Evolutionary conservation across 1,284 basidiomycete genomes (phyloP).

Genomic region (Papiliotrema flavescens): DNA sequence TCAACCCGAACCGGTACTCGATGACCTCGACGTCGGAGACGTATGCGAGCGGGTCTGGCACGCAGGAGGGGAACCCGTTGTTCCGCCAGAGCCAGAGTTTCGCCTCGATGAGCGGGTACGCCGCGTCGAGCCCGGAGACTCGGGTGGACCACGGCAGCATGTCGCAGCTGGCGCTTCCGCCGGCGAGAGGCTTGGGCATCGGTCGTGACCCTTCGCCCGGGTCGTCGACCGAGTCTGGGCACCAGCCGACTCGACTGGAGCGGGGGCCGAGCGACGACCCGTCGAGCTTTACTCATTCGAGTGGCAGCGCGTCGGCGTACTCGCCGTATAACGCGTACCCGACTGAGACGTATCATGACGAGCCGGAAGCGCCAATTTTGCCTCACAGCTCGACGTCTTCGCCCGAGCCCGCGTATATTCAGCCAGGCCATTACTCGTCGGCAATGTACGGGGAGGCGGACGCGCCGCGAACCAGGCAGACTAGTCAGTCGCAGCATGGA

Average conservation of each 20-base stretch:
- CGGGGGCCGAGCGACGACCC: conserved; percentile 25
- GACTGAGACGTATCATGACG: conserved; percentile 41
- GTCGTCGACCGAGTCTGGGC: conserved; percentile 39
- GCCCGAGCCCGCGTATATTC: conserved; percentile 28
- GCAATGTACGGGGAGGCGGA: conserved; percentile 20
- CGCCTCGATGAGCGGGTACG: conserved; percentile 50
- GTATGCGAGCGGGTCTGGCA: conserved; percentile 47
- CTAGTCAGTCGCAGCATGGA: conserved; percentile 18
- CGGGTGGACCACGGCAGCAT: conserved; percentile 55
- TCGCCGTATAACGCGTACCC: conserved; percentile 19
- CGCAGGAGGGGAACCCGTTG: conserved; percentile 46
- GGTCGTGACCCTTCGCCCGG: conserved; percentile 36
- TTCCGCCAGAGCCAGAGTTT: conserved; percentile 41
- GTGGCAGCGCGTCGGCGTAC: neutral
- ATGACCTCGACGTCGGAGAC: conserved; percentile 70
- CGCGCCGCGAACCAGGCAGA: neutral
- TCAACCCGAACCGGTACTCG: conserved; percentile 60
- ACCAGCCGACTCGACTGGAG: conserved; percentile 12
- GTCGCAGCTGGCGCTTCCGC: conserved; percentile 55
- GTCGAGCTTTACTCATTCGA: conserved; percentile 9
- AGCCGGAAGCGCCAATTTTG: conserved; percentile 57
- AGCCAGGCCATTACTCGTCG: conserved; percentile 21
- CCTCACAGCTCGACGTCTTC: conserved; percentile 19
- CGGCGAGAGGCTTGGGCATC: conserved; percentile 44
- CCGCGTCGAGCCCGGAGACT: conserved; percentile 56